A percentile compares a stretch with the other conserved stretches of the same genome.
Conservation (phyloP, 2,329 filamentous ascomycete species). For the Fusarium mangiferae region DNA sequence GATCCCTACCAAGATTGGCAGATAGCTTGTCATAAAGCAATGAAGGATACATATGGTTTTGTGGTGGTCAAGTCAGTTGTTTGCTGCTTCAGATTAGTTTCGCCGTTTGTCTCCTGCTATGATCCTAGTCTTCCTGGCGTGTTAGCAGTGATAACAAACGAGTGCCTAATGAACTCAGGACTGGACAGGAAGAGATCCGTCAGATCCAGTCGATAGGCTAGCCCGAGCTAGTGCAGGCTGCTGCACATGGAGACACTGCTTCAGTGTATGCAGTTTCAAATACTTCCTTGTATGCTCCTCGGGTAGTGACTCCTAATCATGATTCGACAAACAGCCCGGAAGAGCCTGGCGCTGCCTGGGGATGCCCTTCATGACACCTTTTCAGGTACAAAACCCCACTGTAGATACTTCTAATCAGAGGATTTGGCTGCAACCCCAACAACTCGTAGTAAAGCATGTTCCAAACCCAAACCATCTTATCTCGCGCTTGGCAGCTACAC, state of each 20-base stretch:
- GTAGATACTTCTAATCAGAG: background rate
- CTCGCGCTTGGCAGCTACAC: constrained; percentile 3
- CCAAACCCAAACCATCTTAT: constrained; percentile 28
- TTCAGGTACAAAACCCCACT: constrained; percentile 5
- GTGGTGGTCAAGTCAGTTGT: background rate
- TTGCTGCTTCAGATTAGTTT: constrained; percentile 16
- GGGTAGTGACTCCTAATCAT: constrained; percentile 2
- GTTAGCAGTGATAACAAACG: constrained; percentile 16
- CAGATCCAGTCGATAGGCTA: constrained; percentile 33
- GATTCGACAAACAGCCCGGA: constrained; percentile 8
- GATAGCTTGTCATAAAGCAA: background rate
- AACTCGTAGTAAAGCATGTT: constrained; percentile 23
- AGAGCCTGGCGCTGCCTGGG: constrained; percentile 32
- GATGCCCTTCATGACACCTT: background rate
- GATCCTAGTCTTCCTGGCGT: constrained; percentile 5
- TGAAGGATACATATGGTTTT: background rate
- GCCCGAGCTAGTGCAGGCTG: constrained; percentile 22
- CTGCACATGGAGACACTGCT: background rate
- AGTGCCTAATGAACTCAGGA: constrained; percentile 27
- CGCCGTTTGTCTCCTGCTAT: constrained; percentile 11
- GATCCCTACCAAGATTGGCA: background rate
- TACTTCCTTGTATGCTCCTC: background rate
- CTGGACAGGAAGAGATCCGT: constrained; percentile 30
- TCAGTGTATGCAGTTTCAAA: background rate
- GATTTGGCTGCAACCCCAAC: constrained; percentile 11